Base-by-base conservation (phyloP, 768 basidiomycete genomes). In the Lactarius tabidus region DNA sequence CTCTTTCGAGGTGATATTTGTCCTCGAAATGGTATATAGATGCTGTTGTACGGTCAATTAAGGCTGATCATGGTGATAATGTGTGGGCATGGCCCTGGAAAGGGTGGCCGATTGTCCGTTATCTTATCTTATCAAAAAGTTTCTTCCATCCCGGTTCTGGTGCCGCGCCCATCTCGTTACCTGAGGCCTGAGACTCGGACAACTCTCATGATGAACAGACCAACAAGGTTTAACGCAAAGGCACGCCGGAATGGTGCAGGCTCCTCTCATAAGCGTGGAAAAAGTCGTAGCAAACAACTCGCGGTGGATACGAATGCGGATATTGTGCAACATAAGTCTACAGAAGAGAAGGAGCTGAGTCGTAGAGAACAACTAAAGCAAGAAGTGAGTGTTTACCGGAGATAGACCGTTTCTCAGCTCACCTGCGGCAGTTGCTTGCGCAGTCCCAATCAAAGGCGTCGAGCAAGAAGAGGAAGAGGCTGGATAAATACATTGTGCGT, bases 211-310 rank as follows among this genome's bases (percentile, higher is more conserved):
- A 68, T 68, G 67, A 45, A 61, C 51, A 64, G 36, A 57, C 59
- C 57, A 56, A 74, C 74, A 68, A 74, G 78, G 54, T 80, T 81
- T 73, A 92, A 91, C 71, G 80, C 85, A 10, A 89, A 85, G 71
- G 91, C 89, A 2, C 82, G 64, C 57, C 59, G 91, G 62, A 81
- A 80, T 51, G 87, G 87, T 23, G 77, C 79, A 29, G 79, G 79
- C 29, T 84, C 84, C 48, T 84, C 84, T 26, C 77, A 81, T 57
- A 91, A 90, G 75, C 90, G 87, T 69, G 83, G 85, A 38, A 79
- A 78, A 31, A 36, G 17, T 48, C 62, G n/a, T n/a, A 64, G 59
- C 28, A 57, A 55, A 36, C 57, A 55, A 4, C 36, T 23, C 12
- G 23, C 10, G n/a, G 20, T 9, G 15, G 73, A 71, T 59, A 56